phyloP scores from a whole-genome alignment of 75 land plant genomes.

The Picea glauca region DNA sequence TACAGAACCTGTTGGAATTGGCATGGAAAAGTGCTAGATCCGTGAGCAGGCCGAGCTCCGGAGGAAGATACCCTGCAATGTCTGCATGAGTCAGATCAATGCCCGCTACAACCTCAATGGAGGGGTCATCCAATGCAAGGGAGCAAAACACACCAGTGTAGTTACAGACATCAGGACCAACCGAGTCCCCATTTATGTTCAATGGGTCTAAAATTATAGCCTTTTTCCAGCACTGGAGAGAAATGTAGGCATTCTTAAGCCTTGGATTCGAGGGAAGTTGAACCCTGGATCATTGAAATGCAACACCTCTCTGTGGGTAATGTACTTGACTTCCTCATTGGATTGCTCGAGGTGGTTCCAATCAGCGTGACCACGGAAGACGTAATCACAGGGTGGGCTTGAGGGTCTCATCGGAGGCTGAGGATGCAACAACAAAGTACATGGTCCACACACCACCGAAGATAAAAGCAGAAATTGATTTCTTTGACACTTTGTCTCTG shows the following conservation, averaged over 20 bases:
- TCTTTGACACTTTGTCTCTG: no score
- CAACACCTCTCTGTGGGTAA: conserved; percentile 27
- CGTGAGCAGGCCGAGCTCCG: conserved; percentile 40
- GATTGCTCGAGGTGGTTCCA: neutral
- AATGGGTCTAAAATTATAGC: conserved; percentile 49
- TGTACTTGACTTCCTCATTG: conserved; percentile 19
- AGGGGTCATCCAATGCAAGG: conserved; percentile 24
- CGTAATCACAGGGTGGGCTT: no score
- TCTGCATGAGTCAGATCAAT: conserved; percentile 53
- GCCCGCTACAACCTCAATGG: conserved; percentile 34
- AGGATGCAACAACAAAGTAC: no score
- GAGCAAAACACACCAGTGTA: conserved; percentile 47
- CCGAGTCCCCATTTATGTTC: conserved; percentile 46
- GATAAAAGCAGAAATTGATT: no score
- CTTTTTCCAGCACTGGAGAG: conserved; percentile 67
- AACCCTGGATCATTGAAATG: conserved; percentile 29
- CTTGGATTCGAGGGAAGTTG: conserved; percentile 18
- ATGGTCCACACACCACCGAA: no score
- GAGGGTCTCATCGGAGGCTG: no score
- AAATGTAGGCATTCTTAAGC: no score
- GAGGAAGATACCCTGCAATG: conserved; percentile 58
- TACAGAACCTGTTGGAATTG: conserved; percentile 55
- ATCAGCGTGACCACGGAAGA: no score
- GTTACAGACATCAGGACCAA: conserved; percentile 16
- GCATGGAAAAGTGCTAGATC: conserved; percentile 34